Percentiles rank a stretch among this genome's conserved stretches.
phyloP scores from a whole-genome alignment of 495 filamentous ascomycete genomes.

The Talaromyces liani region DNA sequence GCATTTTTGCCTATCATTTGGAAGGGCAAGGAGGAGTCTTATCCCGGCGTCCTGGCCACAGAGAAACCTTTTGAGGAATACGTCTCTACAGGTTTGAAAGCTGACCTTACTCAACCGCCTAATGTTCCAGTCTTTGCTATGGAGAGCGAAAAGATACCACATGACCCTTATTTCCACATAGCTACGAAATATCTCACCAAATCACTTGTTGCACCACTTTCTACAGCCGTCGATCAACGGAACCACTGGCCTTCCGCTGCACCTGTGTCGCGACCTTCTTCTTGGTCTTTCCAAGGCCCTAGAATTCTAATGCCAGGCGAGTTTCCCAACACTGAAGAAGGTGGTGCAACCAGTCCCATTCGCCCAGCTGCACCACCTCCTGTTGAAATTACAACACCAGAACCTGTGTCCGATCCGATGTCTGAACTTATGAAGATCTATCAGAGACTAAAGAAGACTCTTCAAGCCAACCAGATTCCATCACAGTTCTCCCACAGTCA shows the following conservation, averaged over 20 bases:
- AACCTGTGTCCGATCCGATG: conserved; percentile 31
- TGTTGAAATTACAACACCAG: conserved; percentile 19
- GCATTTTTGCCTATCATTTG: conserved; percentile 92
- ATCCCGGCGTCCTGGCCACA: conserved; percentile 58
- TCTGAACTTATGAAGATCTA: conserved; percentile 77
- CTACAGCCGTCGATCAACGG: conserved; percentile 48
- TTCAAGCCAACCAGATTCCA: conserved; percentile 61
- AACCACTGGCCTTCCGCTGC: conserved; percentile 25
- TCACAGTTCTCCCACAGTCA: conserved; percentile 39
- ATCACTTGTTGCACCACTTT: conserved; percentile 52
- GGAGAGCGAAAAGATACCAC: conserved; percentile 31
- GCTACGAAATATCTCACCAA: conserved; percentile 58
- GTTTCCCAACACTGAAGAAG: conserved; percentile 32
- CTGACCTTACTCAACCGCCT: conserved; percentile 24
- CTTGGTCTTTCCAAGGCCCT: conserved; percentile 10
- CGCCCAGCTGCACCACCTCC: conserved; percentile 27
- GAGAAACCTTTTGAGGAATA: conserved; percentile 55
- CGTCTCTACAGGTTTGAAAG: conserved; percentile 25
- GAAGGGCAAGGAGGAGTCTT: conserved; percentile 80
- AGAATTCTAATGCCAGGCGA: conserved; percentile 42
- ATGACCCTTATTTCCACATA: conserved; percentile 42
- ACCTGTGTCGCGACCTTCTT: conserved; percentile 18
- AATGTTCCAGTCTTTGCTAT: conserved; percentile 29
- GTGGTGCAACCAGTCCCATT: conserved; percentile 22
- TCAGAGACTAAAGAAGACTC: conserved; percentile 67